A percentile compares a stretch with the other conserved stretches of the same genome.
Evolutionary conservation across 2,329 filamentous ascomycete genomes (phyloP).

Genomic region (Metarhizium sp.): DNA sequence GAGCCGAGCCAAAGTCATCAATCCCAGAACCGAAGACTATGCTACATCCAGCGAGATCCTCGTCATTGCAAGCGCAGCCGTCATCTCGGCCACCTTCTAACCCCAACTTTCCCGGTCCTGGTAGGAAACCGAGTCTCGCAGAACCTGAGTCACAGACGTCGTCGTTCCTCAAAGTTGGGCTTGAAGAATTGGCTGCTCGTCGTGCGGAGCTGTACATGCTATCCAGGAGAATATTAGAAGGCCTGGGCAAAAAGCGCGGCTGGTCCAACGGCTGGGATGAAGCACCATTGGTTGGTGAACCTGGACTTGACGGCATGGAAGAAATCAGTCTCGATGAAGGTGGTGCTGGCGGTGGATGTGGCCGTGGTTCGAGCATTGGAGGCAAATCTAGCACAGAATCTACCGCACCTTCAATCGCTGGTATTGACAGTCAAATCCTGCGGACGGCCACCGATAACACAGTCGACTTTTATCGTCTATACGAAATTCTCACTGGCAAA

Average conservation of each 20-base stretch:
- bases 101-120: conserved; percentile 44
- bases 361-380: conserved; percentile 10
- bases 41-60: conserved; percentile 57
- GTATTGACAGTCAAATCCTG: conserved; percentile 40
- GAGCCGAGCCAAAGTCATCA: conserved; percentile 49
- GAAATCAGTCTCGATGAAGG: conserved; percentile 42
- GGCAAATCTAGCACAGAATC: neutral
- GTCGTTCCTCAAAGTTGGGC: conserved; percentile 51
- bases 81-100: conserved; percentile 32
- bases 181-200: conserved; percentile 73
- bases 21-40: conserved; percentile 62
- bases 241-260: conserved; percentile 58
- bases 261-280: conserved; percentile 73
- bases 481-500: conserved; percentile 73
- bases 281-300: conserved; percentile 40
- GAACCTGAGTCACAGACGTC: conserved; percentile 31
- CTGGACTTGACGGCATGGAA: conserved; percentile 40
- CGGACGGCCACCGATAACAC: conserved; percentile 50
- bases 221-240: conserved; percentile 70
- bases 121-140: conserved; percentile 26
- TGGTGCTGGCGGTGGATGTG: conserved; percentile 20
- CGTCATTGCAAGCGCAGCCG: conserved; percentile 44
- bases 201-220: conserved; percentile 75
- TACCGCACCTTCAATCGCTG: conserved; percentile 19
- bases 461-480: conserved; percentile 56